Evolutionary conservation across 2,329 filamentous ascomycete species (phyloP).

Genomic region (Hypoxylon sp.): DNA sequence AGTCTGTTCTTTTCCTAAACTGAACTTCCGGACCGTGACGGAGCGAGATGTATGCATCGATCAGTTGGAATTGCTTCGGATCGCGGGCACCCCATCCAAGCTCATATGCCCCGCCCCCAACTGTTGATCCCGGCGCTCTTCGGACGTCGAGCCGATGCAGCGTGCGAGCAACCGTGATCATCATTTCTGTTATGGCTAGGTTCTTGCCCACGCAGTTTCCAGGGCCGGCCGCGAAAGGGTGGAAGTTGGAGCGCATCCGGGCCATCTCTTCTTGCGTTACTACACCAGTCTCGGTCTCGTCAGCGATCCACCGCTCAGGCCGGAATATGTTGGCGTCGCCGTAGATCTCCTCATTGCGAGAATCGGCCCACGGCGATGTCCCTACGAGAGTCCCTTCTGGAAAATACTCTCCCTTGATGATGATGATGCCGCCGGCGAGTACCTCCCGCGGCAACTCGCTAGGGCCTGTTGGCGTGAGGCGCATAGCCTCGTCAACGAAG

Average conservation of each 20-base stretch:
- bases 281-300: conserved; percentile 8
- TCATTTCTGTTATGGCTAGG: conserved; percentile 38
- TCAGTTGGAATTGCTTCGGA: conserved; percentile 31
- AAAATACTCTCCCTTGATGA: conserved; percentile 34
- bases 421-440: conserved; percentile 25
- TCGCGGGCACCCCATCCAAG: conserved; percentile 32
- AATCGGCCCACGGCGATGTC: conserved; percentile 24
- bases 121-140: conserved; percentile 31
- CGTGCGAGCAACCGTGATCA: conserved; percentile 37
- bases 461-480: conserved; percentile 28
- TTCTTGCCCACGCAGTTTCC: conserved; percentile 33
- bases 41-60: conserved; percentile 38
- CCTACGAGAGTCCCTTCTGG: conserved; percentile 37
- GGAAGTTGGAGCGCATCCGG: conserved; percentile 15
- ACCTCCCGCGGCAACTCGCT: conserved; percentile 36
- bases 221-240: conserved; percentile 34
- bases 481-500: conserved; percentile 41
- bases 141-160: conserved; percentile 37
- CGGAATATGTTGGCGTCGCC: conserved; percentile 28
- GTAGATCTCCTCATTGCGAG: conserved; percentile 24
- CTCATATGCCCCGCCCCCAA: conserved; percentile 27
- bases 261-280: conserved; percentile 22
- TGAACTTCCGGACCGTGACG: conserved; percentile 38
- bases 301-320: conserved; percentile 41
- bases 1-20: conserved; percentile 24